These are phyloP conservation scores for Verticillium klebahnii DNA, from an alignment of 2,329 filamentous ascomycete species.

Conservation along the genomic window DNA sequence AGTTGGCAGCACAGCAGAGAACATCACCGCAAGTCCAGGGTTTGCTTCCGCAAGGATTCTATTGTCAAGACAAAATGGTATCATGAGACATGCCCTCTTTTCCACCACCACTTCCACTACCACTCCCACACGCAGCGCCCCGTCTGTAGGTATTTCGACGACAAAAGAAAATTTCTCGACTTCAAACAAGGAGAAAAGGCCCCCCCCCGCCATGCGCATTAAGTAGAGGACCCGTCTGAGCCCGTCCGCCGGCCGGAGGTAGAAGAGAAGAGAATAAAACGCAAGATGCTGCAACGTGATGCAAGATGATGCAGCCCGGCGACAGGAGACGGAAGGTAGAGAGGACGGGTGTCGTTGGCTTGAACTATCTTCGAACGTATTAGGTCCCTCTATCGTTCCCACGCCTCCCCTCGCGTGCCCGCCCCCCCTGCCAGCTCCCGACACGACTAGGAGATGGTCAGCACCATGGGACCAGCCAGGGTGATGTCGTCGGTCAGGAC, in stretches of 20 bases:
- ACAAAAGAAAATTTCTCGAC: not conserved
- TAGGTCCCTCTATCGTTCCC: not conserved
- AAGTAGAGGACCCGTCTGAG: not conserved
- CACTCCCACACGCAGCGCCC: not conserved
- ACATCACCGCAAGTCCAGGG: not conserved
- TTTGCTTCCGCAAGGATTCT: not conserved
- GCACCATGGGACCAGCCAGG: conserved; percentile 59
- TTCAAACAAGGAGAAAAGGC: not conserved
- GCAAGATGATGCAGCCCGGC: not conserved
- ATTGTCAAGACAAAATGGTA: not conserved
- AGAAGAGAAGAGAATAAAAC: not conserved
- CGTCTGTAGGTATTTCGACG: not conserved
- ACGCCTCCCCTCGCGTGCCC: not conserved
- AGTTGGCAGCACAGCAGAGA: not conserved
- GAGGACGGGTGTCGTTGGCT: not conserved
- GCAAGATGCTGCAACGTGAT: not conserved
- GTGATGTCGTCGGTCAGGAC: conserved; percentile 58
- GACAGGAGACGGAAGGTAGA: not conserved
- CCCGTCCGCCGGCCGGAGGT: not conserved
- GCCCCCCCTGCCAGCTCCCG: not conserved
- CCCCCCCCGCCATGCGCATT: not conserved
- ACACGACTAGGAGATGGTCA: conserved; percentile 36
- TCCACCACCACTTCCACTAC: not conserved
- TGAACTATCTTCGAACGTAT: not conserved
- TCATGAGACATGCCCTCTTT: not conserved